phyloP scores from a whole-genome alignment of 768 basidiomycete genomes.

The Dentipellis sp. region DNA sequence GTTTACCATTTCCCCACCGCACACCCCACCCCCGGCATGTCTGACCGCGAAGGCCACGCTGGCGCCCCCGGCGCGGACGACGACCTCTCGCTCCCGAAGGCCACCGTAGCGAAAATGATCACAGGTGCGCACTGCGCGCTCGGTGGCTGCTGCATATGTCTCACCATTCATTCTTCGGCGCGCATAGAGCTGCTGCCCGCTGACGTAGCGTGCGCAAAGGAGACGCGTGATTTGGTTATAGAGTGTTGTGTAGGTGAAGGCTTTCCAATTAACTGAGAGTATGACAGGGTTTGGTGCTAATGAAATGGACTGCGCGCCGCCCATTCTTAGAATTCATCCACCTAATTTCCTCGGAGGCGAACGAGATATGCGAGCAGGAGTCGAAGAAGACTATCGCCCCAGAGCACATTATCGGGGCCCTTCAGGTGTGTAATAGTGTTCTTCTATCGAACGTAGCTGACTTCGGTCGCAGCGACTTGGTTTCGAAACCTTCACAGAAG shows the following conservation, averaged over 20 bases:
- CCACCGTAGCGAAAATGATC: slow-evolving; percentile 97
- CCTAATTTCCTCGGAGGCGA: slow-evolving; percentile 93
- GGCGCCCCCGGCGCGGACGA: slow-evolving; percentile 68
- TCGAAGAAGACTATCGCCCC: slow-evolving; percentile 99
- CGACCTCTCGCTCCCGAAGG: slow-evolving; percentile 91
- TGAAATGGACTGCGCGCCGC: neutral
- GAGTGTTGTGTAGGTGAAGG: slow-evolving; percentile 98
- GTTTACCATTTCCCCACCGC: neutral
- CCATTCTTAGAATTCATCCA: slow-evolving; percentile 83
- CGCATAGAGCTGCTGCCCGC: slow-evolving; percentile 74
- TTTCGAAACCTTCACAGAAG: slow-evolving; percentile 83
- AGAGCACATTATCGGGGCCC: slow-evolving; percentile 88
- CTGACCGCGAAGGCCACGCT: slow-evolving; percentile 78
- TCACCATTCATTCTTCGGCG: slow-evolving; percentile 2
- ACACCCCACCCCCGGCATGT: slow-evolving; percentile 46
- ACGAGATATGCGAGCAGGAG: slow-evolving; percentile 96
- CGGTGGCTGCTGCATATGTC: slow-evolving; percentile 2
- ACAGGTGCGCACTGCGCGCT: slow-evolving; percentile 42
- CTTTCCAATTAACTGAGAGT: slow-evolving; percentile 2
- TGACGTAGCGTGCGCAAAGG: slow-evolving; percentile 87
- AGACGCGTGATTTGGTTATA: slow-evolving; percentile 93
- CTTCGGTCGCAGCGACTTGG: slow-evolving; percentile 61
- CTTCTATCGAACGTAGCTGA: neutral
- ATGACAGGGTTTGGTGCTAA: neutral
- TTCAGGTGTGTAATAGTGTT: slow-evolving; percentile 47